Evolutionary conservation across 1,284 basidiomycete species (phyloP), one percentile per base, ranked within the genome.

Genomic region (Gymnopus androsaceus): DNA sequence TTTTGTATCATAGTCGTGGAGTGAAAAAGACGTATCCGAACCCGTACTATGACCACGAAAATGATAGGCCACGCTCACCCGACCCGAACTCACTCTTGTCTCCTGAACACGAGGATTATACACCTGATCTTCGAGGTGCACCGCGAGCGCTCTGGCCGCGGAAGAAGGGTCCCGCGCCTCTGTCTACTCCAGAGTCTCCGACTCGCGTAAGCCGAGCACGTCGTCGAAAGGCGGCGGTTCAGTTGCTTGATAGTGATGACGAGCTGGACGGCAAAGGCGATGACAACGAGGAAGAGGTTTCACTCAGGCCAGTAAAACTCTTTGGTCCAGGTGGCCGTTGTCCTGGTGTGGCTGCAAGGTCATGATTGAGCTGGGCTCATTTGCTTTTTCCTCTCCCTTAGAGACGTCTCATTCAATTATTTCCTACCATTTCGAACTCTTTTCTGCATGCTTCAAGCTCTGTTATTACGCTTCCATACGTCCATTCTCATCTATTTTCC

Each of bases 21-120:
- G 76, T 78, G 17, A 75, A 75, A 30, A 72, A 76, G 21, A 68
- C 69, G 11, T 78, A 80, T 56, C 70, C 72, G 12, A 85, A 85
- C 62, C 82, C 82, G 1, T 67, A 78, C 34, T 84, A 77, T 60
- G 69, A 77, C 57, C 74, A 72, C 33, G 66, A 63, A 14, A 66
- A 67, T 37, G 71, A 74, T 28, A 69, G 71, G 2, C 67, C 77
- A 0, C 60, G 70, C 3, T 71, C 74, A 0, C 74, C 74, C 6
- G 74, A 77, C 31, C 71, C 73, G 1, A 73, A 69, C 2, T 75
- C 81, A 4, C 66, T 65, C 23, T 75, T 84, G 5, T 78, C 80
- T 0, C 66, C 76, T 3, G 71, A 76, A 2, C 75, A 85, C 58
- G 78, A 79, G 0, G 81, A 83, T 53, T 85, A 72, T 65, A 77